Evolutionary conservation across 306 rosid genomes (phyloP).

Genomic region (Hylodesmum podocarpum): DNA sequence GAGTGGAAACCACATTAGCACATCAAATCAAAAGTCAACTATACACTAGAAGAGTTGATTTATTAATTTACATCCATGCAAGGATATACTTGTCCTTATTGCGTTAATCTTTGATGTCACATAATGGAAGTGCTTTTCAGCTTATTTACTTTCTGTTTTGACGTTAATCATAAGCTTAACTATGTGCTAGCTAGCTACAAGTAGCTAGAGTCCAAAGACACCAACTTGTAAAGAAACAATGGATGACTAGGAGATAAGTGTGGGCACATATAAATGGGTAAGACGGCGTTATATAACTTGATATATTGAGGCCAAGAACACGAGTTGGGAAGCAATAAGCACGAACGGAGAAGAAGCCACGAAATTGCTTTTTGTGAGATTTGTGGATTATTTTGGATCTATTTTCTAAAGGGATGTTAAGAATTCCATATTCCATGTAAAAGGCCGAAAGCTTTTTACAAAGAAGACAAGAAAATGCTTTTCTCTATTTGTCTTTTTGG

Average conservation of each 20-base stretch:
- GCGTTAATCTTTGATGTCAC: background rate
- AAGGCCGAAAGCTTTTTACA: background rate
- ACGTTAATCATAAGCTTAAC: background rate
- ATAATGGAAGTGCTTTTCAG: conserved; percentile 4
- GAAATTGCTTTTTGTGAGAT: background rate
- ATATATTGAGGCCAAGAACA: background rate
- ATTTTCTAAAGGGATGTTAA: background rate
- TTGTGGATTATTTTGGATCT: background rate
- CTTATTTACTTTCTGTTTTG: background rate
- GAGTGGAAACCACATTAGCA: conserved; percentile 34
- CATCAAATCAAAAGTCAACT: conserved; percentile 25
- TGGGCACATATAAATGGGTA: background rate
- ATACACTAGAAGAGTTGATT: background rate
- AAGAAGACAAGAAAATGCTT: background rate
- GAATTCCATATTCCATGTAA: background rate
- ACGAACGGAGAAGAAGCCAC: background rate
- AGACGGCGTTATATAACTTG: background rate
- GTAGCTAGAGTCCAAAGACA: conserved; percentile 17
- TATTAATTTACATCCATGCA: background rate
- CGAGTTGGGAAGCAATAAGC: background rate
- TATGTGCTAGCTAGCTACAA: background rate
- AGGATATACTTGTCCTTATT: background rate
- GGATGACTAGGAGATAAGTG: conserved; percentile 15
- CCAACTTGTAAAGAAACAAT: conserved; percentile 26
- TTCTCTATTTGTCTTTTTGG: background rate